Conservation (phyloP, 371 early-diverging fungal species). For the Mucor indicus region DNA sequence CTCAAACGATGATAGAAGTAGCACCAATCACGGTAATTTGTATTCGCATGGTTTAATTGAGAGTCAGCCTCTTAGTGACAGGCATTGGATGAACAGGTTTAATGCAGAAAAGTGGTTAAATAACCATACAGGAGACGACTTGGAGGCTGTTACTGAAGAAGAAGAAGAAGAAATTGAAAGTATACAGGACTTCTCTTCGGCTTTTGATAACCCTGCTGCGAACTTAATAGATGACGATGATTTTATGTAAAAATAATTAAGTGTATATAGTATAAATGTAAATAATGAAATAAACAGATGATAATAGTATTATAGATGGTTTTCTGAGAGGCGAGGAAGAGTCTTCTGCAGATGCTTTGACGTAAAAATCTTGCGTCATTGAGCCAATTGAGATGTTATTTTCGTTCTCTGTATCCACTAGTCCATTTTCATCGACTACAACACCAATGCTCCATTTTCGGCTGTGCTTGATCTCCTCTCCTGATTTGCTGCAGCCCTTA, state of each 20-base stretch:
- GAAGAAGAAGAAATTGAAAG: neutral
- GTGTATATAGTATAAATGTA: neutral
- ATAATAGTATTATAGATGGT: too few relatives aligned
- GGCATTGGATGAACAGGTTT: conserved; percentile 19
- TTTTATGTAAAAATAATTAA: neutral
- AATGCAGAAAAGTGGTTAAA: conserved; percentile 16
- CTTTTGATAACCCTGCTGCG: too few relatives aligned
- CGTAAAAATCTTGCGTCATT: too few relatives aligned
- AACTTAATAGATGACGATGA: too few relatives aligned
- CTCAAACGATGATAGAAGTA: neutral
- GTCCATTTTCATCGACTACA: too few relatives aligned
- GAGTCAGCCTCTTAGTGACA: neutral
- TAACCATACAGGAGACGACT: neutral
- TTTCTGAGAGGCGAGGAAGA: too few relatives aligned
- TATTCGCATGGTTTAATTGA: neutral
- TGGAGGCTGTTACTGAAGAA: neutral
- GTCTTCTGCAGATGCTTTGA: too few relatives aligned
- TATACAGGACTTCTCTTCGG: conserved; percentile 9
- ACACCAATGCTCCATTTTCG: too few relatives aligned
- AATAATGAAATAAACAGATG: neutral
- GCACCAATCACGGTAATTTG: neutral
- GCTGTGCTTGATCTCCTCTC: too few relatives aligned
- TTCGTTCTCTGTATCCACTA: too few relatives aligned
- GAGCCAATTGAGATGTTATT: too few relatives aligned
- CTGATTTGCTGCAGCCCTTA: too few relatives aligned